These are phyloP conservation scores for Fusarium chlamydosporum DNA, from an alignment of 2,329 filamentous ascomycete genomes.

Conservation along the genomic window DNA sequence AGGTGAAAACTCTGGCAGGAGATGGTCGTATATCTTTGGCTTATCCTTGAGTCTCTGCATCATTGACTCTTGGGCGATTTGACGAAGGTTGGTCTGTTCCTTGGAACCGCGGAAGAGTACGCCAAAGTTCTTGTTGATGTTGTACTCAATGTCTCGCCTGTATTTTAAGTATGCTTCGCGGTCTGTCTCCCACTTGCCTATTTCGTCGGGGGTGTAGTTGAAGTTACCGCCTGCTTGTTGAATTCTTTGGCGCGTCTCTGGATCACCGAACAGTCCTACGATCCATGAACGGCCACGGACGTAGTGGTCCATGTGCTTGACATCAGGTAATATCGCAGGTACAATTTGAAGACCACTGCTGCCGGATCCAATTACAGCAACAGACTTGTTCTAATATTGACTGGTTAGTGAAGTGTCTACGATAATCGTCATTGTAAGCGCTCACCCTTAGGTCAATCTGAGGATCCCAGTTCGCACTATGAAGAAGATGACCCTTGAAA, in stretches of 20 bases:
- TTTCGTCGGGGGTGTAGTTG: neutral
- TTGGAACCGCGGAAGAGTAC: constrained; percentile 9
- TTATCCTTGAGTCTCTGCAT: neutral
- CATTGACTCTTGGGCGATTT: constrained; percentile 12
- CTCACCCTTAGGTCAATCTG: constrained; percentile 6
- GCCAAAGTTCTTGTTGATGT: constrained; percentile 25
- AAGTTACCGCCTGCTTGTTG: constrained; percentile 19
- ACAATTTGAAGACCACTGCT: constrained; percentile 31
- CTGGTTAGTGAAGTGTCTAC: rapidly evolving
- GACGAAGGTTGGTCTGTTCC: constrained; percentile 7
- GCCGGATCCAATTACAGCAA: constrained; percentile 19
- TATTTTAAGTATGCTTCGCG: constrained; percentile 20
- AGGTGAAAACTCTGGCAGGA: constrained; percentile 15
- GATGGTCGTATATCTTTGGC: constrained; percentile 18
- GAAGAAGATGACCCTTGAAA: constrained; percentile 10
- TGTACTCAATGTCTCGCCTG: constrained; percentile 16
- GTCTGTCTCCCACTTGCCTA: constrained; percentile 11
- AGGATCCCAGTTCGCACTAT: constrained; percentile 25
- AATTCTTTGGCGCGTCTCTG: constrained; percentile 14
- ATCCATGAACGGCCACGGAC: constrained; percentile 22
- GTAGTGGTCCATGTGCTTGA: constrained; percentile 32
- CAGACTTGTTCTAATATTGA: neutral
- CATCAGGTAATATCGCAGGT: neutral
- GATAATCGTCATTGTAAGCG: rapidly evolving
- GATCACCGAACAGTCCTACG: constrained; percentile 15